Evolutionary conservation across 1,284 basidiomycete genomes (phyloP).

Genomic region (Coniferiporia weirii): DNA sequence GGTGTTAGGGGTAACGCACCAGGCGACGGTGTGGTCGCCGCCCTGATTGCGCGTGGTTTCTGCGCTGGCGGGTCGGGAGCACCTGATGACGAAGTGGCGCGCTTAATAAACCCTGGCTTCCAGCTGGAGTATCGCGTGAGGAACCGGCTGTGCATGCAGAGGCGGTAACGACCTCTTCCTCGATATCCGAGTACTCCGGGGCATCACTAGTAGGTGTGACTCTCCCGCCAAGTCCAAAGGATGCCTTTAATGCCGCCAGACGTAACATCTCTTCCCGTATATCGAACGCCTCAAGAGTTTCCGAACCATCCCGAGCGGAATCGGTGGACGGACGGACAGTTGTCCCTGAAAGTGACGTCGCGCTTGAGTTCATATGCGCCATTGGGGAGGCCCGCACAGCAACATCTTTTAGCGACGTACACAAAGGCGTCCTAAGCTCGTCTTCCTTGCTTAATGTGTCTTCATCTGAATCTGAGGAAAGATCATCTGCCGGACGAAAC

Average conservation of each 20-base stretch:
- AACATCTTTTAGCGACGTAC: background rate
- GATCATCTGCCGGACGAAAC: conserved; percentile 37
- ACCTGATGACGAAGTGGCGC: conserved; percentile 19
- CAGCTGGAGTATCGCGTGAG: conserved; percentile 24
- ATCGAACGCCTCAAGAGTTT: conserved; percentile 18
- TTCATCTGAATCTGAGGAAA: conserved; percentile 34
- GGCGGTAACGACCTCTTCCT: conserved; percentile 24
- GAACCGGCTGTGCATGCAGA: background rate
- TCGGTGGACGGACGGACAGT: conserved; percentile 7
- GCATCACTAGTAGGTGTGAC: background rate
- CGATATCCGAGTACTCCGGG: conserved; percentile 36
- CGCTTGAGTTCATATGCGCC: conserved; percentile 8
- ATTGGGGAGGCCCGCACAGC: background rate
- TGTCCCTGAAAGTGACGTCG: conserved; percentile 13
- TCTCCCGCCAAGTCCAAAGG: conserved; percentile 3
- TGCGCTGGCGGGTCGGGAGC: conserved; percentile 16
- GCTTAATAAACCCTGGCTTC: conserved; percentile 32
- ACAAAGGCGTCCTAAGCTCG: conserved; percentile 23
- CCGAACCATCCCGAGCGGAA: background rate
- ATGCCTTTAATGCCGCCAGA: conserved; percentile 12
- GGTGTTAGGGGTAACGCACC: conserved; percentile 54
- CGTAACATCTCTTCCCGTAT: conserved; percentile 21
- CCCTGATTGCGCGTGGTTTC: background rate
- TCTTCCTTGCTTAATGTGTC: conserved; percentile 20
- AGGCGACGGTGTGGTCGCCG: conserved; percentile 14